Percentiles rank a stretch among this genome's conserved stretches.
phyloP scores from a whole-genome alignment of 169 alveolate species.

The Cyclospora cayetanensis region DNA sequence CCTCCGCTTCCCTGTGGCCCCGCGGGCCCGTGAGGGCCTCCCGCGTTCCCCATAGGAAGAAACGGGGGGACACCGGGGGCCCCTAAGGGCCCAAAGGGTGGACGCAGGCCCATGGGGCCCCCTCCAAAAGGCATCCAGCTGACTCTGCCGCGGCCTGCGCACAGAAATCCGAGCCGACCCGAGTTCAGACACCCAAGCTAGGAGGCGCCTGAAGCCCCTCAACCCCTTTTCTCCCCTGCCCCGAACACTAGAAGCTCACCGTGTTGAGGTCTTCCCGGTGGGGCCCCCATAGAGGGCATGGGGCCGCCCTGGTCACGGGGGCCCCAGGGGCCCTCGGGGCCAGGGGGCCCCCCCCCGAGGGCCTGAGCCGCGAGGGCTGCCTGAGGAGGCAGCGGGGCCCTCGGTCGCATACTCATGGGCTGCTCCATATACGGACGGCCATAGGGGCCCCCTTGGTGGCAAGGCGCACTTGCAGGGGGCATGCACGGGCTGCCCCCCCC shows the following conservation, averaged over 20 bases:
- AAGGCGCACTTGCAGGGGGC: neutral
- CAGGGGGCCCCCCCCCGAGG: slow-evolving; percentile 24
- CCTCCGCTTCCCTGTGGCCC: neutral
- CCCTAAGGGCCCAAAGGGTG: slow-evolving; percentile 19
- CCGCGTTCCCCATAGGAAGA: neutral
- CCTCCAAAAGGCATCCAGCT: slow-evolving; percentile 6
- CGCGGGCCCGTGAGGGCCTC: slow-evolving; percentile 9
- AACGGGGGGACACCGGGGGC: slow-evolving; percentile 13
- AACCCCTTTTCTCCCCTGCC: too few species aligned
- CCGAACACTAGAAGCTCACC: neutral
- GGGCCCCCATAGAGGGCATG: neutral
- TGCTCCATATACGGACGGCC: neutral
- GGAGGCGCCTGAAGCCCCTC: too few species aligned
- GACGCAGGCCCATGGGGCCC: slow-evolving; percentile 24
- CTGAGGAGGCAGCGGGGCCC: neutral
- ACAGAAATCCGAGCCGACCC: too few species aligned
- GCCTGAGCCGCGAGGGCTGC: slow-evolving; percentile 33
- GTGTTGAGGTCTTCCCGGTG: neutral
- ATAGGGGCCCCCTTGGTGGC: slow-evolving; percentile 21
- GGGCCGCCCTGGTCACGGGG: neutral
- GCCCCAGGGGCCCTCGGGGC: neutral
- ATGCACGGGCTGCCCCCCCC: neutral
- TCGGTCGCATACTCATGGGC: neutral
- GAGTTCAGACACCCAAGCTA: too few species aligned
- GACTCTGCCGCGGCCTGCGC: slow-evolving; percentile 21